These are phyloP conservation scores for Mycena sanguinolenta DNA, from an alignment of 768 basidiomycete species.

Conservation along the genomic window DNA sequence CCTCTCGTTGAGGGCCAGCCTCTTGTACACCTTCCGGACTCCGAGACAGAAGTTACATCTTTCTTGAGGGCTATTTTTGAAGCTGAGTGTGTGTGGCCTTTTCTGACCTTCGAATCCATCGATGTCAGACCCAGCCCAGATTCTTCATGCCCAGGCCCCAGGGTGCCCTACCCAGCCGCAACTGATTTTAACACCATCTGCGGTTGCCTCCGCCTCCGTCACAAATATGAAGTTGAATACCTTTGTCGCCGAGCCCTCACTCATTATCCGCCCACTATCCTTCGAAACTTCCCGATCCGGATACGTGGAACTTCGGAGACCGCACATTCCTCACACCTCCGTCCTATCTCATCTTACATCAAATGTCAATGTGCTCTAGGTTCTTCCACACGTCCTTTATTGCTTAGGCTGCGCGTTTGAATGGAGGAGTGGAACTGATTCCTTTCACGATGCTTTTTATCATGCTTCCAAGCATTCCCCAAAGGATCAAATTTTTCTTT, in stretches of 20 bases:
- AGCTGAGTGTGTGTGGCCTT: too few species aligned
- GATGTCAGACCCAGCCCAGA: background rate
- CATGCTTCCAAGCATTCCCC: too few species aligned
- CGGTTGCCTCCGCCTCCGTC: constrained; percentile 12
- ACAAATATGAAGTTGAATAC: constrained; percentile 23
- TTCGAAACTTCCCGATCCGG: background rate
- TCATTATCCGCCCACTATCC: background rate
- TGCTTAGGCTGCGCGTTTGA: background rate
- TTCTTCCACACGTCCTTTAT: constrained; percentile 22
- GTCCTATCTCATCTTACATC: constrained; percentile 21
- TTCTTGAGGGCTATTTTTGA: constrained; percentile 24
- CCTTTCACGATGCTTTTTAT: background rate
- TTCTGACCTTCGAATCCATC: constrained; percentile 6
- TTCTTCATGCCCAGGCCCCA: too few species aligned
- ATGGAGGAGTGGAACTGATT: background rate
- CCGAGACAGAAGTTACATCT: constrained; percentile 4
- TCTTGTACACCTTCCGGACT: constrained; percentile 40
- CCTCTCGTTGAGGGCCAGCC: constrained; percentile 40
- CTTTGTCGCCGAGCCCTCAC: constrained; percentile 14
- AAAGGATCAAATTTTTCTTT: too few species aligned
- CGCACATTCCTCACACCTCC: too few species aligned
- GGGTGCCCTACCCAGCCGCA: too few species aligned
- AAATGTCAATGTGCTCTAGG: constrained; percentile 31
- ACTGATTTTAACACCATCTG: too few species aligned
- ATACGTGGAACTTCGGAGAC: too few species aligned